Evolutionary conservation across 192 early-diverging fungal genomes (phyloP).

Genomic region (Podila clonocystis): DNA sequence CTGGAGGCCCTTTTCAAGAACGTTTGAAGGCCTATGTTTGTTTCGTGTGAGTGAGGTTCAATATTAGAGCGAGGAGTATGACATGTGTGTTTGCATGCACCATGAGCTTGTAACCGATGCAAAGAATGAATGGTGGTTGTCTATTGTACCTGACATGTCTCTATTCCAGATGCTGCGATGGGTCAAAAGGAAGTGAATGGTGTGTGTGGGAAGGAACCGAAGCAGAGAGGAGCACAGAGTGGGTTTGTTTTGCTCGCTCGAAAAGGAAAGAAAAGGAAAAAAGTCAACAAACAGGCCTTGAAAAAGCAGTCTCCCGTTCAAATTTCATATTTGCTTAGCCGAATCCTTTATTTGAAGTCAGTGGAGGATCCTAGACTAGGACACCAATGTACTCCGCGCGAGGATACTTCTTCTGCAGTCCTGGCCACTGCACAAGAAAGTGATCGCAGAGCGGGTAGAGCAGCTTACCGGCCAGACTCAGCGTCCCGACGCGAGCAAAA

Average conservation of each 20-base stretch:
- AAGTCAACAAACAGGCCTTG: not conserved
- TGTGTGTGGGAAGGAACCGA: not conserved
- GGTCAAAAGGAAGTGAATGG: not conserved
- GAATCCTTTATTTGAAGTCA: not conserved
- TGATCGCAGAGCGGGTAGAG: constrained; percentile 81
- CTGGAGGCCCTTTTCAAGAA: not conserved
- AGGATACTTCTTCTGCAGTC: constrained; percentile 62
- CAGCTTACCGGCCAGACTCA: constrained; percentile 92
- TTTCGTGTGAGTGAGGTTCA: not conserved
- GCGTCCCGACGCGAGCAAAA: constrained; percentile 83
- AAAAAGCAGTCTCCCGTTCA: not conserved
- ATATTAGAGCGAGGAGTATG: too few relatives aligned
- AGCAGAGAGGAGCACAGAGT: not conserved
- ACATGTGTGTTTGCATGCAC: too few relatives aligned
- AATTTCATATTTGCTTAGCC: too few relatives aligned
- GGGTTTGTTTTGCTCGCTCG: not conserved
- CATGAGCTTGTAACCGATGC: too few relatives aligned
- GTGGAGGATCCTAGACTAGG: constrained; percentile 68
- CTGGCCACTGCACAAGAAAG: constrained; percentile 94
- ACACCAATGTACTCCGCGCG: constrained; percentile 69
- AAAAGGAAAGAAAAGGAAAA: not conserved
- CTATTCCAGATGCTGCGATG: not conserved
- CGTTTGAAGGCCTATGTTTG: not conserved
- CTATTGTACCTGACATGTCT: not conserved
- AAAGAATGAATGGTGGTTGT: too few relatives aligned